phyloP scores from a whole-genome alignment of 2,329 filamentous ascomycete species.

The Aureobasidium sp. region DNA sequence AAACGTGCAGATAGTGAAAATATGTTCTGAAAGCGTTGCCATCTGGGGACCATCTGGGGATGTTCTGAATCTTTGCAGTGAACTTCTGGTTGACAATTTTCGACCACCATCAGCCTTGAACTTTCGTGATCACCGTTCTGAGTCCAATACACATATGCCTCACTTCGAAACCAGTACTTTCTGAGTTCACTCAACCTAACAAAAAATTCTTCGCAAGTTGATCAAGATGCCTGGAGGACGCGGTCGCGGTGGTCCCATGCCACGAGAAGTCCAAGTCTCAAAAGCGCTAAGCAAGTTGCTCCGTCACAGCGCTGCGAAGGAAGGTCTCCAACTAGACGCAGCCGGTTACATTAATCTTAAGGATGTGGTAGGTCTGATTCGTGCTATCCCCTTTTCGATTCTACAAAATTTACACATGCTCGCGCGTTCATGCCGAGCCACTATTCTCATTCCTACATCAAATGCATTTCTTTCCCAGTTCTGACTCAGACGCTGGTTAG shows the following conservation, averaged over 20 bases:
- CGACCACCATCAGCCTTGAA: not conserved
- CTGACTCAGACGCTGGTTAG: slow-evolving; percentile 24
- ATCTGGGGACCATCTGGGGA: not conserved
- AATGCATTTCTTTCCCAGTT: not conserved
- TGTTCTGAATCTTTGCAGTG: not conserved
- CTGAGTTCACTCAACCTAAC: not conserved
- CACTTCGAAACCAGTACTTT: not conserved
- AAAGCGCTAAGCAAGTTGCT: slow-evolving; percentile 45
- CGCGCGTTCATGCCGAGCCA: not conserved
- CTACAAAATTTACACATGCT: not conserved
- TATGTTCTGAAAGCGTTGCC: not conserved
- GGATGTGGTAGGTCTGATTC: slow-evolving; percentile 42
- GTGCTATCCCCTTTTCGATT: not conserved
- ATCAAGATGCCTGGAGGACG: slow-evolving; percentile 18
- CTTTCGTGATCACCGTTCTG: not conserved
- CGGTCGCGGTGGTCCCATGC: slow-evolving; percentile 26
- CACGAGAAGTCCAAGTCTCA: slow-evolving; percentile 38
- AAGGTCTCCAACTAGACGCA: slow-evolving; percentile 49
- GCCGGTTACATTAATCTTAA: slow-evolving; percentile 54
- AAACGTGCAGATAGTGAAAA: not conserved
- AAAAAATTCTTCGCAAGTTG: not conserved
- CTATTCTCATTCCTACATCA: not conserved
- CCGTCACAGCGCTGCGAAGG: slow-evolving; percentile 52
- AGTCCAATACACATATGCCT: not conserved
- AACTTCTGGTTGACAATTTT: not conserved